Conservation (phyloP, 352 stramenopile species). For the Pythium dissimile region DNA sequence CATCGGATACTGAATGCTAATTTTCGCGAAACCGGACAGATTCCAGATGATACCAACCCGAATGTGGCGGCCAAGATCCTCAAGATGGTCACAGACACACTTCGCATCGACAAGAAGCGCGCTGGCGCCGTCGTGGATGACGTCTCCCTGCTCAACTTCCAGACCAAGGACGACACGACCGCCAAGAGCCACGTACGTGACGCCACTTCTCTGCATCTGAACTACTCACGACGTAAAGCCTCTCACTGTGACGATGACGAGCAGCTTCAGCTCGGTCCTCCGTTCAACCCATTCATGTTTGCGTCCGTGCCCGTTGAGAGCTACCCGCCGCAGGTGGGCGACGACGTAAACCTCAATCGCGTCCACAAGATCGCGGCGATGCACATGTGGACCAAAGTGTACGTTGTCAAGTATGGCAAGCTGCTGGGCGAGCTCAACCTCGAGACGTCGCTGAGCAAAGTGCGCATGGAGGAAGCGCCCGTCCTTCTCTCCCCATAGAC, state of each 20-base stretch:
- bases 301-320: constrained; percentile 70
- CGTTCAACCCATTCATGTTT: constrained; percentile 60
- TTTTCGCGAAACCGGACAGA: too few species aligned
- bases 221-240: constrained; percentile 6
- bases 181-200: constrained; percentile 43
- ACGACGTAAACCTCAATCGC: constrained; percentile 63
- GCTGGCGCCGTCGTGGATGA: constrained; percentile 52
- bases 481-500: constrained; percentile 31
- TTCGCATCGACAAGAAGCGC: constrained; percentile 67
- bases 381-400: constrained; percentile 82
- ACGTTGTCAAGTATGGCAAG: constrained; percentile 69
- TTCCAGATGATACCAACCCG: constrained; percentile 51
- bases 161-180: constrained; percentile 43
- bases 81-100: constrained; percentile 66
- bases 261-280: constrained; percentile 65
- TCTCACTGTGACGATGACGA: constrained; percentile 16
- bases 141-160: constrained; percentile 68
- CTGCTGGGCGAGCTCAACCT: constrained; percentile 68
- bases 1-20: too few species aligned
- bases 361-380: constrained; percentile 78
- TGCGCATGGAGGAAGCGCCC: constrained; percentile 43
- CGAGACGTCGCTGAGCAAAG: constrained; percentile 51
- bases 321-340: constrained; percentile 71
- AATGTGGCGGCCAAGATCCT: constrained; percentile 68
- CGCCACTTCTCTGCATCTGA: constrained; percentile 2